Conservation (phyloP, 345 rosid species). For the Microcos paniculata region DNA sequence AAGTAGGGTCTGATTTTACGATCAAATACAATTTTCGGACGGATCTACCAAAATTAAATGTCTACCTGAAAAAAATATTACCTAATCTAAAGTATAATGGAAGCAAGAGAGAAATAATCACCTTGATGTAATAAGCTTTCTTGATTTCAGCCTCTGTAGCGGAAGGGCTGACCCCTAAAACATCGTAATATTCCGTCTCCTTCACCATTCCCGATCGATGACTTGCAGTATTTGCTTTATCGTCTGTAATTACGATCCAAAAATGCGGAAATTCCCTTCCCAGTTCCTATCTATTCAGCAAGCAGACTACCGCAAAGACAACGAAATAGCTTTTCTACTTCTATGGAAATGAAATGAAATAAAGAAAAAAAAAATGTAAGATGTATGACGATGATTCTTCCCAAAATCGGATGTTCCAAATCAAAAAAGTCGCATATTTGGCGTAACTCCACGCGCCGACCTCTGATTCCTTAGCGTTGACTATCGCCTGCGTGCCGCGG, state of each 20-base stretch:
- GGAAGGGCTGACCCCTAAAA: conserved; percentile 84
- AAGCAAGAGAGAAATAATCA: conserved; percentile 18
- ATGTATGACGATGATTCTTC: not conserved
- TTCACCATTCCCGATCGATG: conserved; percentile 60
- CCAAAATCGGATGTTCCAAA: not conserved
- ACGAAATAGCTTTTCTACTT: not conserved
- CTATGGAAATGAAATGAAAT: not conserved
- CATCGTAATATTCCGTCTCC: conserved; percentile 94
- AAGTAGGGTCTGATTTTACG: not conserved
- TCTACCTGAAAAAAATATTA: not conserved
- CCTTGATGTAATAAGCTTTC: conserved; percentile 96
- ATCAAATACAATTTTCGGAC: not conserved
- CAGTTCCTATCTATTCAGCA: not conserved
- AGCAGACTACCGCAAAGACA: not conserved
- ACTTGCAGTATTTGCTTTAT: not conserved
- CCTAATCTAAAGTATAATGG: not conserved
- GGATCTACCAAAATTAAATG: not conserved
- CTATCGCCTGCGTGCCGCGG: not conserved
- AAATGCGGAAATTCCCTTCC: not conserved
- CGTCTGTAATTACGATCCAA: not conserved
- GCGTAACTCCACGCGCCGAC: conserved; percentile 2
- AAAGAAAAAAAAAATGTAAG: not conserved
- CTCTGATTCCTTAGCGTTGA: conserved; percentile 4
- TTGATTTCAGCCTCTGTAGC: conserved; percentile 95
- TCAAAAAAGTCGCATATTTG: conserved; percentile 1